These are phyloP conservation scores for Plasmodium falciparum DNA, from an alignment of 169 alveolate species.

Conservation along the genomic window DNA sequence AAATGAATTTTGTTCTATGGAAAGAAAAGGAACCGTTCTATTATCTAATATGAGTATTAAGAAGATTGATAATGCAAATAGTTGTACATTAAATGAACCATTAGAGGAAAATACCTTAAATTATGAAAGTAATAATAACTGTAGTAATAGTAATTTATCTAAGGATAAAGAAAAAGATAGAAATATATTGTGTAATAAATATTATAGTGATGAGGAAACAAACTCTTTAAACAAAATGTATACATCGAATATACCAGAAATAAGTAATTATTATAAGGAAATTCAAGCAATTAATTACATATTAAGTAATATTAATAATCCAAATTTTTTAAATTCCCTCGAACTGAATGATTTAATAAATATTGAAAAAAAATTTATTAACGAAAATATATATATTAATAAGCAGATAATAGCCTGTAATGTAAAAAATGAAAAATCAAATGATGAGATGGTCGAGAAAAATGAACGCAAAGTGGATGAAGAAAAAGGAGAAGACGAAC, in stretches of 20 bases:
- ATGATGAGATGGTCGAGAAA: neutral
- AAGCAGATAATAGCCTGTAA: constrained; percentile 29
- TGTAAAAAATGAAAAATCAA: constrained; percentile 3
- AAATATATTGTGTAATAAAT: neutral
- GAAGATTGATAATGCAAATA: neutral
- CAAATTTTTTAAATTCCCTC: constrained; percentile 30
- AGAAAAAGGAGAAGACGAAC: neutral
- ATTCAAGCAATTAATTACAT: constrained; percentile 38
- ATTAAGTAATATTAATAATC: constrained; percentile 29
- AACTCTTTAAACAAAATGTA: neutral
- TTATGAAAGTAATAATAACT: neutral
- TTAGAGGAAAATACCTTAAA: neutral
- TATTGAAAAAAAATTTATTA: constrained; percentile 57
- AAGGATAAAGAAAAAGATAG: neutral
- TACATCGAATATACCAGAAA: neutral
- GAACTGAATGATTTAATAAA: constrained; percentile 21
- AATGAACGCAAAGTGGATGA: neutral
- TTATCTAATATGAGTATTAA: too few species aligned
- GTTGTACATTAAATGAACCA: neutral
- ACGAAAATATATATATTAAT: constrained; percentile 44
- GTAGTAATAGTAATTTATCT: neutral
- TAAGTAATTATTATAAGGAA: constrained; percentile 24
- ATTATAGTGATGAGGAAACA: neutral
- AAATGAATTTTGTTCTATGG: too few species aligned
- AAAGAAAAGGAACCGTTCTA: too few species aligned